Base-by-base conservation (phyloP, 768 basidiomycete genomes). In the Pleurotus tuber-regium region DNA sequence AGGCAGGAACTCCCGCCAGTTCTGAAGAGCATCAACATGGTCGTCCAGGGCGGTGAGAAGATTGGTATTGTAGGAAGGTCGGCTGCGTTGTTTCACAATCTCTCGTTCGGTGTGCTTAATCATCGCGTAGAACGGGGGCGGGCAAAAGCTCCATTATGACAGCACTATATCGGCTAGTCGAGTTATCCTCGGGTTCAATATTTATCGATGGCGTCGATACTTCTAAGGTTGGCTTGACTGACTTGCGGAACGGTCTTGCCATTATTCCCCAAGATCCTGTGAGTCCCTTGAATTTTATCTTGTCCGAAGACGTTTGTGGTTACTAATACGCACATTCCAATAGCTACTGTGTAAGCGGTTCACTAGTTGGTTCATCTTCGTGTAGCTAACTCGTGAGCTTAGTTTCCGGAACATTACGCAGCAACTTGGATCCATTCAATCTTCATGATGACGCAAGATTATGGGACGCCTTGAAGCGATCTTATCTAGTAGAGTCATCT, bases 81-180 rank as follows among this genome's bases (percentile, higher is more conserved):
- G 29, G 51, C 54, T 16, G 11, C 16, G 40, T 31, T 33, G 18
- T 29, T 50, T 16, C n/a, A n/a, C n/a, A n/a, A n/a, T n/a, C n/a
- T n/a, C 30, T 25, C 39, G 4, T 36, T 29, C 43, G 30, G 39
- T 48, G 39, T 2, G 25, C 10, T 18, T 18, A 49, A 8, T 54
- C 47, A n/a, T 43, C 16, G 43, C 28, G 12, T 35, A 80, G 82
- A 59, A 93, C 92, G 14, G 92, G 92, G 43, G 92, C 92, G 0
- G 92, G 92, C 31, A 92, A 96, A 68, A 89, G 87, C 14, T 89
- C 89, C 1, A 87, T 98, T 53, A 89, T 96, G 87, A 86, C 86
- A 59, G 86, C 90, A 4, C 72, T 97, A 0, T 95, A 86, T 69
- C 83, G 92, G 18, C 72, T 97, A 26, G 89, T 94, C 16, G 95